Evolutionary conservation across 2,329 filamentous ascomycete species (phyloP).

Genomic region (Claviceps citrina): DNA sequence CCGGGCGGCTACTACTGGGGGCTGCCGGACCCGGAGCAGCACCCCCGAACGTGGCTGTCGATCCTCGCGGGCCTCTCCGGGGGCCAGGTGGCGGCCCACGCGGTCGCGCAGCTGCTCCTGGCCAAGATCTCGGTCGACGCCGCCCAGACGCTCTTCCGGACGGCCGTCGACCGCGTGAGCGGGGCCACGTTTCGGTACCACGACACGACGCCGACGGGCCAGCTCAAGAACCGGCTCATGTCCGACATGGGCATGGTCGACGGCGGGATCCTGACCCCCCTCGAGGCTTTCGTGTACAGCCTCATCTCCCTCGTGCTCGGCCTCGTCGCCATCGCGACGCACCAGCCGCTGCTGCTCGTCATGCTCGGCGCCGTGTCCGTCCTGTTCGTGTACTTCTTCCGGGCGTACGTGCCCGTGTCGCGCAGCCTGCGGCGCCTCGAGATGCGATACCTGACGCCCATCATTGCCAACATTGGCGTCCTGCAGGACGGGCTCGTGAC

Average conservation of each 20-base stretch:
- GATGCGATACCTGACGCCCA: constrained; percentile 74
- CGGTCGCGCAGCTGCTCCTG: constrained; percentile 50
- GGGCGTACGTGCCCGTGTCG: constrained; percentile 64
- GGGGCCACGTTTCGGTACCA: constrained; percentile 79
- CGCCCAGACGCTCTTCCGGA: constrained; percentile 57
- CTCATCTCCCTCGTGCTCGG: constrained; percentile 57
- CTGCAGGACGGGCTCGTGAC: constrained; percentile 75
- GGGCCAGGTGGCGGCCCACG: constrained; percentile 41
- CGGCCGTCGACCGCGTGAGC: constrained; percentile 58
- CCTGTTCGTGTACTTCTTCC: constrained; percentile 59
- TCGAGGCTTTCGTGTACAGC: constrained; percentile 56
- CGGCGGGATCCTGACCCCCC: constrained; percentile 62
- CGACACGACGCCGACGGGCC: constrained; percentile 75
- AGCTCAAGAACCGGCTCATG: constrained; percentile 83
- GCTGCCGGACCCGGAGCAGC: constrained; percentile 45
- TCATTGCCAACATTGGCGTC: constrained; percentile 87
- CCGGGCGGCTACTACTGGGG: constrained; percentile 16
- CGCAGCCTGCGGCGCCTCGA: constrained; percentile 72
- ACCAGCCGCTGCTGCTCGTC: constrained; percentile 61
- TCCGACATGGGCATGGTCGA: constrained; percentile 83
- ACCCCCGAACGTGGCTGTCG: constrained; percentile 61
- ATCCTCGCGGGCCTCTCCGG: constrained; percentile 53
- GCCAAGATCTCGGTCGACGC: constrained; percentile 67
- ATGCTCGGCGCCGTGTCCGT: constrained; percentile 54
- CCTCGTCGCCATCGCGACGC: constrained; percentile 61